phyloP scores from a whole-genome alignment of 306 rosid genomes.

The Parietaria judaica region DNA sequence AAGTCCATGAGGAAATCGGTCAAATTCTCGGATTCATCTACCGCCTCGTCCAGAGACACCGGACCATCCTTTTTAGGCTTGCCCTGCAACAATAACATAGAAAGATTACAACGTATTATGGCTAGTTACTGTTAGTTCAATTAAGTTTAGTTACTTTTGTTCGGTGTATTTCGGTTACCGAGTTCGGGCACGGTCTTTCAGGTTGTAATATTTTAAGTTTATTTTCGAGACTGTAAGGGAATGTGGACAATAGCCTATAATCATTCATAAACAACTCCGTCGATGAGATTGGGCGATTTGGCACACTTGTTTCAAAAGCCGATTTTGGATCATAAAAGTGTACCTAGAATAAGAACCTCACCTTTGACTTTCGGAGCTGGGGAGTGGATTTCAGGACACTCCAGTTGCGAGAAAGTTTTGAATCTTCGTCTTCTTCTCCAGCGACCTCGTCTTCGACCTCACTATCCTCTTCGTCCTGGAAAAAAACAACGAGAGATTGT shows the following conservation, averaged over 20 bases:
- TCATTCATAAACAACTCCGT: too few species aligned
- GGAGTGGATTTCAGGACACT: constrained; percentile 82
- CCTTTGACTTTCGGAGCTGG: constrained; percentile 69
- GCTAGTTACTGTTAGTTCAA: too few species aligned
- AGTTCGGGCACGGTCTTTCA: too few species aligned
- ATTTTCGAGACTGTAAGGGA: too few species aligned
- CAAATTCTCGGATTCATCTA: constrained; percentile 72
- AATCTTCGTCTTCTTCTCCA: constrained; percentile 28
- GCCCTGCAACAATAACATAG: constrained; percentile 34
- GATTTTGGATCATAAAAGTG: background rate
- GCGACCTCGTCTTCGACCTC: constrained; percentile 49
- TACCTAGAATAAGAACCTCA: constrained; percentile 4
- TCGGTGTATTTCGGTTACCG: too few species aligned
- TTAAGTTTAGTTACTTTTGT: too few species aligned
- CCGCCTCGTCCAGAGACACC: constrained; percentile 61
- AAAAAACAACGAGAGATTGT: constrained; percentile 6
- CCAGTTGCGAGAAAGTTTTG: constrained; percentile 78
- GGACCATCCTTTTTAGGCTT: constrained; percentile 44
- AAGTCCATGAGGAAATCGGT: constrained; percentile 93
- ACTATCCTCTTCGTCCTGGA: constrained; percentile 77
- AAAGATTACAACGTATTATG: too few species aligned
- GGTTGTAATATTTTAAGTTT: too few species aligned
- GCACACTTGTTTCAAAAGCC: too few species aligned
- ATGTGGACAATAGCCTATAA: too few species aligned
- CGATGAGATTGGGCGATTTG: too few species aligned